Base-by-base conservation (phyloP, 192 early-diverging fungal genomes). In the Gigaspora rosea region DNA sequence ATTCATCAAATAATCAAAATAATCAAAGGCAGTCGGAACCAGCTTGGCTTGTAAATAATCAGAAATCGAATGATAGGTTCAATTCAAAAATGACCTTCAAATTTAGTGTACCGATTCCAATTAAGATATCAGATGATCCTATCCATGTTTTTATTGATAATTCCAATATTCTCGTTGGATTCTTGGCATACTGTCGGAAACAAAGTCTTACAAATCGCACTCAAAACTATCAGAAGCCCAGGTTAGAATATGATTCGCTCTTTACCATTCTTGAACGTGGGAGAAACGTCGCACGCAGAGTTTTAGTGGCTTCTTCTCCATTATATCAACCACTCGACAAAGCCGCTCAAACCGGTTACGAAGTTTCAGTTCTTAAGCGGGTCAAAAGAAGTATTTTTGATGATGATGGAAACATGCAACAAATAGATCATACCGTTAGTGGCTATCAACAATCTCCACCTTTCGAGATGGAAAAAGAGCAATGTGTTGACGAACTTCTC, bases 401-500 rank as follows among this genome's bases (percentile, higher is more conserved):
- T 1, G 79, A 85, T 11, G 18, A 56, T 56, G 16, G 2, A 16
- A 56, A 56, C 11, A 56, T 2, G 18, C 11, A 56, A 56, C 52
- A 56, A 15, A 5, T 18, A 56, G 15, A 15, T 4, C 52, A 15
- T 4, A 13, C 4, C 13, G 52, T n/a, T 62, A 35, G n/a, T 41
- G 46, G 64, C n/a, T 20, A n/a, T 49, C 71, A 68, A 68, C 22
- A 20, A 72, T 36, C 58, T 8, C 57, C n/a, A 41, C 20, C 16
- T 22, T 47, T 47, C 1, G 22, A 52, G 33, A 73, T 70, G 6
- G 71, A 74, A 16, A 77, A 76, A n/a, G 85, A 86, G 54, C 85
- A 86, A 66, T 82, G 79, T 33, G 85, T 86, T 33, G 85, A 86
- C 64, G 85, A 86, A 33, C 72, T 86, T 12, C 61, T 86, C 36